Base-by-base conservation (phyloP, 768 basidiomycete genomes). In the Hygrocybe coccinea region DNA sequence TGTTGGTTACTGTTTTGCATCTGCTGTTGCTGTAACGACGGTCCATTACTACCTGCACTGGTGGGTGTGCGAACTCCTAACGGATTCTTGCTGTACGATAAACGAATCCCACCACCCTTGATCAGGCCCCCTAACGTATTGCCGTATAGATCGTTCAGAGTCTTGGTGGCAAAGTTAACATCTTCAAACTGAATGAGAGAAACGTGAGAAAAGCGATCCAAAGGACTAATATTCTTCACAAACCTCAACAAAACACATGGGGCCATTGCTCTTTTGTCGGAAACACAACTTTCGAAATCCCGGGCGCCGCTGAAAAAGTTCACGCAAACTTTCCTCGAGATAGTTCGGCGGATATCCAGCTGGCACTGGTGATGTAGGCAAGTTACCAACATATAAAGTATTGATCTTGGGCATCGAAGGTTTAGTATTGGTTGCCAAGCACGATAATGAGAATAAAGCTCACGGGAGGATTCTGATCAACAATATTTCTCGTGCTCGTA, bases 231-330 rank as follows among this genome's bases (percentile, higher is more conserved):
- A 24, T 85, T 81, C 63, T 21, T 37, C 24, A 59, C 64, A 60
- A 68, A 93, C 91, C 85, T 99, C 97, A 44, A 98, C 94, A 69
- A 98, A 98, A 71, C 97, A 98, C 95, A 98, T 98, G 7, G 95
- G 95, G 0, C 97, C 95, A 63, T 95, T 95, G 68, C 83, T 91
- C 76, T 99, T 99, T 65, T 95, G 93, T 52, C 95, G 79, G 76
- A 94, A 98, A 65, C 87, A 93, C 59, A 99, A 79, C 63, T 95
- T 89, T 56, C 91, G 87, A 72, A 86, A 99, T 2, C 97, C 97
- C 3, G 83, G 80, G 41, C 85, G 87, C 29, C 76, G 76, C 25
- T 81, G 78, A 70, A 99, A 99, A 46, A 97, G 74, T 37, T 85
- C 84, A 55, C 92, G 79, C 22, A 99, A 76, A 34, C 83, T 85